A percentile compares a stretch with the other conserved stretches of the same genome.
Evolutionary conservation across 495 filamentous ascomycete genomes (phyloP).

Genomic region (Podospora comata): DNA sequence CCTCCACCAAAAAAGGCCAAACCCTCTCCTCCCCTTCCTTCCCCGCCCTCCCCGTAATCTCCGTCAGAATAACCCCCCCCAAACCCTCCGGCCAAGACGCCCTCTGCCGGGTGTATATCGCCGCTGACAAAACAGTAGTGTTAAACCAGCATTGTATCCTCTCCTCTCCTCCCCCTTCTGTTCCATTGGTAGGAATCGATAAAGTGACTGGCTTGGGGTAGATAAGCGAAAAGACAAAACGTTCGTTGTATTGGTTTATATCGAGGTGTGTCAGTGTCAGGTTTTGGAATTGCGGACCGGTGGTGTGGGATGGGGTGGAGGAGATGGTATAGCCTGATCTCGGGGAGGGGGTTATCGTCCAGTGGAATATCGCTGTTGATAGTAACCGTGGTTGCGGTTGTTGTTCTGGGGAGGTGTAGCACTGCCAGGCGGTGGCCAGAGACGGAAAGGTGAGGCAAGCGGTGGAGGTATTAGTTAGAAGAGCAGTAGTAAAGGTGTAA

Average conservation of each 20-base stretch:
- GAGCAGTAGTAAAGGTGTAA: constrained; percentile 53
- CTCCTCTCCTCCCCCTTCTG: constrained; percentile 1
- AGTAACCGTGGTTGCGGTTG: neutral
- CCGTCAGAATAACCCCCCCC: neutral
- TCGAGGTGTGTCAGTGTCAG: constrained; percentile 75
- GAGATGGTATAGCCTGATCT: constrained; percentile 41
- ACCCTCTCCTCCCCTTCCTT: constrained; percentile 4
- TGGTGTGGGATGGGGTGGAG: constrained; percentile 42
- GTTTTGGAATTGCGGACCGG: constrained; percentile 72
- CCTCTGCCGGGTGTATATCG: constrained; percentile 51
- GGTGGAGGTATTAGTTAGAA: constrained; percentile 48
- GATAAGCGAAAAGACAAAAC: constrained; percentile 48
- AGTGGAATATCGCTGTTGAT: constrained; percentile 49
- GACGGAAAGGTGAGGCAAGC: constrained; percentile 49
- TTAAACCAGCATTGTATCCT: constrained; percentile 49
- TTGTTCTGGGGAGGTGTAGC: constrained; percentile 44
- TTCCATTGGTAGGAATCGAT: neutral
- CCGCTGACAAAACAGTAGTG: constrained; percentile 46
- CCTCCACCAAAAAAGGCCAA: constrained; percentile 51
- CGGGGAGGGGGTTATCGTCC: constrained; percentile 45
- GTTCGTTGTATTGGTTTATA: constrained; percentile 58
- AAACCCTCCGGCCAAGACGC: constrained; percentile 15
- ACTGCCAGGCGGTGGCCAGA: constrained; percentile 40
- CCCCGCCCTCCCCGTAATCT: neutral
- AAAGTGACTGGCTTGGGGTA: constrained; percentile 47